A percentile compares a stretch with the other conserved stretches of the same genome.
Evolutionary conservation across 768 basidiomycete genomes (phyloP).

Genomic region (Phylloporus scabripes): DNA sequence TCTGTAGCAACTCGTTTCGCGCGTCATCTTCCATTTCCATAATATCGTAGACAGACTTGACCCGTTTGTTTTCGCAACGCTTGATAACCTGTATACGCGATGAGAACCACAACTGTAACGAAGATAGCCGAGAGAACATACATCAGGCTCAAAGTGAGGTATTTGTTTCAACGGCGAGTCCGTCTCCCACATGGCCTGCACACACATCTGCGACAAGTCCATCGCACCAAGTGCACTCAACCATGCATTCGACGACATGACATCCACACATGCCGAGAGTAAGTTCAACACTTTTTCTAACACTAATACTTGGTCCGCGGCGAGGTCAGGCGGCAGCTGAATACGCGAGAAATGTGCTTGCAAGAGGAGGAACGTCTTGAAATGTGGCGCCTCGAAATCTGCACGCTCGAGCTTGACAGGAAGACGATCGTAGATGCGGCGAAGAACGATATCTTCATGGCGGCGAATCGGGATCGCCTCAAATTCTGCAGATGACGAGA

Average conservation of each 20-base stretch:
- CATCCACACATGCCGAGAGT: slow-evolving; percentile 92
- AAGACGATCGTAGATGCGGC: slow-evolving; percentile 91
- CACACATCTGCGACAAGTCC: slow-evolving; percentile 98
- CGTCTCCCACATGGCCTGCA: slow-evolving; percentile 96
- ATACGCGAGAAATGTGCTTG: slow-evolving; percentile 97
- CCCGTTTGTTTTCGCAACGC: slow-evolving; percentile 73
- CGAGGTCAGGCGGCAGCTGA: slow-evolving; percentile 88
- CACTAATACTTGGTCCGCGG: slow-evolving; percentile 83
- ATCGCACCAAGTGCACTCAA: slow-evolving; percentile 91
- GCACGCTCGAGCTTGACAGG: slow-evolving; percentile 84
- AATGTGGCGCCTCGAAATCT: slow-evolving; percentile 93
- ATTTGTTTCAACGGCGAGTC: slow-evolving; percentile 95
- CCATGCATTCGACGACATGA: slow-evolving; percentile 97
- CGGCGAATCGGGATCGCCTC: slow-evolving; percentile 92
- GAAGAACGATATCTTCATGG: slow-evolving; percentile 81
- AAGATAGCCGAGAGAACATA: slow-evolving; percentile 30
- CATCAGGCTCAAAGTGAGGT: slow-evolving; percentile 91
- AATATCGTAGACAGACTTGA: slow-evolving; percentile 93
- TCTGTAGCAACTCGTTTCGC: slow-evolving; percentile 73
- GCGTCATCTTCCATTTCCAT: slow-evolving; percentile 98
- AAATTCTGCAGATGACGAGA: slow-evolving; percentile 95
- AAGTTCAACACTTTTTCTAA: slow-evolving; percentile 88
- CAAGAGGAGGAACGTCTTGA: slow-evolving; percentile 95
- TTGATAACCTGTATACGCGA: slow-evolving; percentile 54
- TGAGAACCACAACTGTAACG: neutral